Conservation (phyloP, 176 grass and related monocot species). For the Musa troglodytarum region DNA sequence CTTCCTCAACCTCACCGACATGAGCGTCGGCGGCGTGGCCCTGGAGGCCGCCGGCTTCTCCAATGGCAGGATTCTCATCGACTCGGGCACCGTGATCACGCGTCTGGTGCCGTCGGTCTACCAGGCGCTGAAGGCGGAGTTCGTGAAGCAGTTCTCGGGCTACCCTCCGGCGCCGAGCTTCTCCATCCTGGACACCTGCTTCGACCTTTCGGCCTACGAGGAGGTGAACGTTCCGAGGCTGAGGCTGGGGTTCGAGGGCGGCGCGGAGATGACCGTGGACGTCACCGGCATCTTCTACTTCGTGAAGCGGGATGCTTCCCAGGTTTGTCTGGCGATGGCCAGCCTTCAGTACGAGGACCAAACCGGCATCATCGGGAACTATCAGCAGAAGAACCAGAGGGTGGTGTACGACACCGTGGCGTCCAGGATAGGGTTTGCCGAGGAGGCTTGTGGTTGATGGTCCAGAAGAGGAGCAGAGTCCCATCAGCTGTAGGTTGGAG, state of each 20-base stretch:
- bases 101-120: constrained; percentile 72
- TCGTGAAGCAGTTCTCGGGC: constrained; percentile 45
- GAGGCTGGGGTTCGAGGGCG: constrained; percentile 52
- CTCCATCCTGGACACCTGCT: constrained; percentile 85
- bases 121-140: constrained; percentile 54
- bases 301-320: constrained; percentile 73
- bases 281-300: constrained; percentile 70
- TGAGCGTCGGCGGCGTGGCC: constrained; percentile 34
- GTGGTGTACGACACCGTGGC: constrained; percentile 64
- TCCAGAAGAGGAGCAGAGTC: no score
- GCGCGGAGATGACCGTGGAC: constrained; percentile 44
- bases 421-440: constrained; percentile 63
- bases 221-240: constrained; percentile 67
- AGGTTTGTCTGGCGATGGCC: constrained; percentile 76
- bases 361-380: constrained; percentile 72
- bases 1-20: constrained; percentile 74
- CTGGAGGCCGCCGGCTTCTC: constrained; percentile 36
- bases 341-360: constrained; percentile 70
- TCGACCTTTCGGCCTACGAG: constrained; percentile 53
- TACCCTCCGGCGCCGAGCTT: constrained; percentile 48
- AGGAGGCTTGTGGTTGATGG: constrained; percentile 52
- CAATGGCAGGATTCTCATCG: constrained; percentile 56
- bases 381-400: constrained; percentile 97
- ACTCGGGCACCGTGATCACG: constrained; percentile 90
- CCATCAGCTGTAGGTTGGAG: no score